Evolutionary conservation across 108 stramenopile species (phyloP).

Genomic region (Schizochytrium sp.): DNA sequence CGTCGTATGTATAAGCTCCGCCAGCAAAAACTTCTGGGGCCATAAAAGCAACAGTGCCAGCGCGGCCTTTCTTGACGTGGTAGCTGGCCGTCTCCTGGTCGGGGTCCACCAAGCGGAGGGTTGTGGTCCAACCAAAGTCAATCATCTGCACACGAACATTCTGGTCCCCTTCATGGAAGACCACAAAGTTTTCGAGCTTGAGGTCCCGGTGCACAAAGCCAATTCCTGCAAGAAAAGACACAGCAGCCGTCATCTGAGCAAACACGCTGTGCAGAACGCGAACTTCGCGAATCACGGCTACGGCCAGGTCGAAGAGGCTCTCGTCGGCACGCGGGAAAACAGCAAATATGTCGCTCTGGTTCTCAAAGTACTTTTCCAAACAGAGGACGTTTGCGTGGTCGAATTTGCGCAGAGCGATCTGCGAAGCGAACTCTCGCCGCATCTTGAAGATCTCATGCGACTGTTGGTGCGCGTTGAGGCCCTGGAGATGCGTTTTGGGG

Average conservation of each 20-base stretch:
- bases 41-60: not conserved
- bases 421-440: not conserved
- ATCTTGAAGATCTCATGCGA: not conserved
- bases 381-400: not conserved
- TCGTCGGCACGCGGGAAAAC: not conserved
- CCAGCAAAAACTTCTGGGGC: not conserved
- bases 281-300: not conserved
- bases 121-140: not conserved
- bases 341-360: not conserved
- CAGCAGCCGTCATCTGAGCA: not conserved
- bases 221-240: not conserved
- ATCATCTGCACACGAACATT: not conserved
- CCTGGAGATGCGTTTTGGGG: not conserved
- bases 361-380: not conserved
- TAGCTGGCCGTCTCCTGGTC: not conserved
- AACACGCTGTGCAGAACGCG: not conserved
- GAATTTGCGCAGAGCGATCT: not conserved
- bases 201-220: constrained; percentile 2
- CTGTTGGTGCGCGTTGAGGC: not conserved
- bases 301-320: not conserved
- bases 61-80: not conserved
- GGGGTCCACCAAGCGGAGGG: not conserved
- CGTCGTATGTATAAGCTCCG: not conserved
- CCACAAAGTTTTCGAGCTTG: not conserved
- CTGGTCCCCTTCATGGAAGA: not conserved